Evolutionary conservation across 768 basidiomycete species (phyloP).

Genomic region (Mycena leptocephala): DNA sequence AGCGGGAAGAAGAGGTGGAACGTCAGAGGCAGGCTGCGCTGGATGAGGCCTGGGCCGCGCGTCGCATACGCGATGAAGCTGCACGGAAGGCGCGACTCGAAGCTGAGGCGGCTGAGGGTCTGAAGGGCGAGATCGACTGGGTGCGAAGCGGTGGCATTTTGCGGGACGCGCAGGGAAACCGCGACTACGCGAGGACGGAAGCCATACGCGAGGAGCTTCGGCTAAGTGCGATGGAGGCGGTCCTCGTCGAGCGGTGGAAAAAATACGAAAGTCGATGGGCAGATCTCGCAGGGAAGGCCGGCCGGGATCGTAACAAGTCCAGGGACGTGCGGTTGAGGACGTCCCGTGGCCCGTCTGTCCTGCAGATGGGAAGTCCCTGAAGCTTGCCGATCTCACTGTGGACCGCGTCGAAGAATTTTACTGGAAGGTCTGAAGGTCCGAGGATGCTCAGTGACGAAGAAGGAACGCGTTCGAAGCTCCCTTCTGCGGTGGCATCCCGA

Average conservation of each 20-base stretch:
- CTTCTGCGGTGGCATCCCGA: slow-evolving; percentile 82
- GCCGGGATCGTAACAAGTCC: slow-evolving; percentile 25
- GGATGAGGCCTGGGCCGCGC: slow-evolving; percentile 35
- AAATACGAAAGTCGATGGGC: slow-evolving; percentile 70
- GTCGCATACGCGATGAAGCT: slow-evolving; percentile 24
- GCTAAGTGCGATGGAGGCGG: slow-evolving; percentile 59
- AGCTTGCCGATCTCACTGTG: slow-evolving; percentile 53
- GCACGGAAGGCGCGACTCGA: slow-evolving; percentile 40
- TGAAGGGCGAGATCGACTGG: slow-evolving; percentile 72
- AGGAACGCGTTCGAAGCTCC: slow-evolving; percentile 71
- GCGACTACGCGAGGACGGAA: slow-evolving; percentile 68
- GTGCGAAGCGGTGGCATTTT: slow-evolving; percentile 73
- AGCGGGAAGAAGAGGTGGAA: slow-evolving; percentile 25
- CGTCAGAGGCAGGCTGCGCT: slow-evolving; percentile 23
- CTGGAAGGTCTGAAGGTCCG: slow-evolving; percentile 62
- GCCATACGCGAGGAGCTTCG: slow-evolving; percentile 64
- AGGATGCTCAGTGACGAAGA: slow-evolving; percentile 57
- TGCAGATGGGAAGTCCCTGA: slow-evolving; percentile 29
- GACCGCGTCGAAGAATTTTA: slow-evolving; percentile 66
- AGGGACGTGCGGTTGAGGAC: slow-evolving; percentile 60
- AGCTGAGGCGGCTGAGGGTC: slow-evolving; percentile 59
- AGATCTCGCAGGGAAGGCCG: slow-evolving; percentile 48
- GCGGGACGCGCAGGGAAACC: slow-evolving; percentile 63
- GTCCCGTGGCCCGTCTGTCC: slow-evolving; percentile 76
- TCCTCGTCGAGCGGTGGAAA: slow-evolving; percentile 62